Evolutionary conservation across 1,284 basidiomycete species (phyloP).

Genomic region (Apiotrichum brassicae): DNA sequence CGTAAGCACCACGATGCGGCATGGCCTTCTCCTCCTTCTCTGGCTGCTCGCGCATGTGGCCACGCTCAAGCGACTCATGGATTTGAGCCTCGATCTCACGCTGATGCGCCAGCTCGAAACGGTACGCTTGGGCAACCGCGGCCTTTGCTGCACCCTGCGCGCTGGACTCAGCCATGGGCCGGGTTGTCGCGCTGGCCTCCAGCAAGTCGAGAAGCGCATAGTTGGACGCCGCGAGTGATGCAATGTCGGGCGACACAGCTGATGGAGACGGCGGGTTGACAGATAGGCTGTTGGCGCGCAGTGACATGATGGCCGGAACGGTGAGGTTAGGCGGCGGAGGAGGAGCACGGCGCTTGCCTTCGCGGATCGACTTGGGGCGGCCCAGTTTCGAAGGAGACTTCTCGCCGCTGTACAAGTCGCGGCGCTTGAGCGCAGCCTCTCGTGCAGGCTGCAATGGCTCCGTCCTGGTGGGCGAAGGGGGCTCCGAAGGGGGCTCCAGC

Average conservation of each 20-base stretch:
- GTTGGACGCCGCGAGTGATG: background rate
- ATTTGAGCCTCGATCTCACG: constrained; percentile 11
- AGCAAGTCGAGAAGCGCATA: constrained; percentile 29
- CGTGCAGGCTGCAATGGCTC: background rate
- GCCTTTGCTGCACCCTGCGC: constrained; percentile 23
- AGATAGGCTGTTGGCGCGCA: background rate
- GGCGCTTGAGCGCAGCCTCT: background rate
- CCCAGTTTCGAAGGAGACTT: background rate
- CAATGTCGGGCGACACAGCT: background rate
- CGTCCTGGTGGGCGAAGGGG: too few species aligned
- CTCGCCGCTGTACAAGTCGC: background rate
- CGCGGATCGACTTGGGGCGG: background rate
- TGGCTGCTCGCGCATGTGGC: too few species aligned
- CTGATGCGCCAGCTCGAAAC: constrained; percentile 9
- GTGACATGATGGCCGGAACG: background rate
- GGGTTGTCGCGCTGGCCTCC: constrained; percentile 12
- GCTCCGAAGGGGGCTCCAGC: too few species aligned
- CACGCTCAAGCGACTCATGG: background rate
- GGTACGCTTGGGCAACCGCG: constrained; percentile 2
- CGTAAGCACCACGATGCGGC: background rate
- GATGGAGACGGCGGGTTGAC: background rate
- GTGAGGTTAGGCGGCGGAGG: background rate
- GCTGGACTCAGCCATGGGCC: constrained; percentile 9
- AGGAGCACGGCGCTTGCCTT: background rate
- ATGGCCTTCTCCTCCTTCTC: background rate